Conservation (phyloP, 1,284 basidiomycete species). For the Tilletia indica region DNA sequence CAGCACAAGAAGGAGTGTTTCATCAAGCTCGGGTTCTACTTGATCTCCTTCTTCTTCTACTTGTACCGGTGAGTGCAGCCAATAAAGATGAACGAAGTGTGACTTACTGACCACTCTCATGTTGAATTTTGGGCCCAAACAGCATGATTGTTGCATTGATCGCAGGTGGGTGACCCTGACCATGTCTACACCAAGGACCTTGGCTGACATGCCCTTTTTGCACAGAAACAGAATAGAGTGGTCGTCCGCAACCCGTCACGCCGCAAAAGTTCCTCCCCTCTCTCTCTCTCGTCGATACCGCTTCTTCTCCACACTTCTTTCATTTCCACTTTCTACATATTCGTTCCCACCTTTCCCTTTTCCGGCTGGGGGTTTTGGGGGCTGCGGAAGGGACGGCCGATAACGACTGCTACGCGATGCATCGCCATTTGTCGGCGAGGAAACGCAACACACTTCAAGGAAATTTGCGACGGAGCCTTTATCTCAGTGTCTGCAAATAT, state of each 20-base stretch:
- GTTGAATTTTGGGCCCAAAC: neutral
- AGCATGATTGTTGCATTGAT: conserved; percentile 24
- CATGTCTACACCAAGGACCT: neutral
- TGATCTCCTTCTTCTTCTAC: conserved; percentile 56
- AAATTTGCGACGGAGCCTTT: no score
- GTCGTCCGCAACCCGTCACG: no score
- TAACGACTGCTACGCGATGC: no score
- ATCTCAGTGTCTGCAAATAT: no score
- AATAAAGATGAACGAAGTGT: conserved; percentile 21
- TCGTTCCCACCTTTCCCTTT: neutral
- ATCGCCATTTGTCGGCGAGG: neutral
- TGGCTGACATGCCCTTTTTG: no score
- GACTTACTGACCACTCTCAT: neutral
- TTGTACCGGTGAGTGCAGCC: conserved; percentile 44
- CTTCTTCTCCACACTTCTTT: neutral
- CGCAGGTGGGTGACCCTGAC: conserved; percentile 13
- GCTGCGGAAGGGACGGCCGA: no score
- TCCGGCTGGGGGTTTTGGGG: neutral
- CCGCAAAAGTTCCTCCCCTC: neutral
- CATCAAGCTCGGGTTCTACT: conserved; percentile 55
- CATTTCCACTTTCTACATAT: neutral
- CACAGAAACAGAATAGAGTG: conserved; percentile 1
- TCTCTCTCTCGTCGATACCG: neutral
- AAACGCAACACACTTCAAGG: no score
- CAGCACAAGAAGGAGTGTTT: conserved; percentile 91